Evolutionary conservation across 306 rosid genomes (phyloP).

Genomic region (Comarum palustre): DNA sequence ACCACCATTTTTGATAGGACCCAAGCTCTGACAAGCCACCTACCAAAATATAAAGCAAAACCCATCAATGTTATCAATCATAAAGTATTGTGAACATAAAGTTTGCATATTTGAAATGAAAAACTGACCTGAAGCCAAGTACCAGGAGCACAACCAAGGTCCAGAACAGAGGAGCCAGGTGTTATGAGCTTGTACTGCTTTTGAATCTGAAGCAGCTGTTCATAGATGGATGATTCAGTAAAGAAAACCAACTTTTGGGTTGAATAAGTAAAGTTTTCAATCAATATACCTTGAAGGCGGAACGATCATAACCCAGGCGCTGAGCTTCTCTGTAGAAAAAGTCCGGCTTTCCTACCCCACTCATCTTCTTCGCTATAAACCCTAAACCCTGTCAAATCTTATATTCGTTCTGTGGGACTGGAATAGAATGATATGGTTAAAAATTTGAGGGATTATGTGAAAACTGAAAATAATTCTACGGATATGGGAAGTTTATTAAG

Average conservation of each 20-base stretch:
- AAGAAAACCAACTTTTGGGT: not conserved
- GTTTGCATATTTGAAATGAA: not conserved
- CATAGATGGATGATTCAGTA: not conserved
- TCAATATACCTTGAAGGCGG: conserved; percentile 63
- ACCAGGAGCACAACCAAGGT: conserved; percentile 97
- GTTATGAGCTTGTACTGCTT: conserved; percentile 62
- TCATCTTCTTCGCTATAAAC: conserved; percentile 35
- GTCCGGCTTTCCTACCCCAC: conserved; percentile 69
- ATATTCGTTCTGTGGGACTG: not conserved
- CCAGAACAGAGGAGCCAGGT: conserved; percentile 67
- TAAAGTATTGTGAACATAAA: not conserved
- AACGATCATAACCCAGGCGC: conserved; percentile 93
- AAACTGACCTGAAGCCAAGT: conserved; percentile 82
- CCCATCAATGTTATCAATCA: not conserved
- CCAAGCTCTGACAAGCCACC: conserved; percentile 91
- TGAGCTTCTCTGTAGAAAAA: conserved; percentile 95
- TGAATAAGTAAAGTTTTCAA: not conserved
- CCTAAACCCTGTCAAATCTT: conserved; percentile 15
- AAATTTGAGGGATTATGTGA: not conserved
- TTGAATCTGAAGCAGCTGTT: conserved; percentile 78
- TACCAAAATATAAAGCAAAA: conserved; percentile 13
- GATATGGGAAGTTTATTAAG: no score
- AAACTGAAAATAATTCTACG: not conserved
- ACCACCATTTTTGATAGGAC: conserved; percentile 61
- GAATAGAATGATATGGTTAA: not conserved